These are phyloP conservation scores for Colletotrichum tamarilloi DNA, from an alignment of 2,329 filamentous ascomycete genomes.

Conservation along the genomic window DNA sequence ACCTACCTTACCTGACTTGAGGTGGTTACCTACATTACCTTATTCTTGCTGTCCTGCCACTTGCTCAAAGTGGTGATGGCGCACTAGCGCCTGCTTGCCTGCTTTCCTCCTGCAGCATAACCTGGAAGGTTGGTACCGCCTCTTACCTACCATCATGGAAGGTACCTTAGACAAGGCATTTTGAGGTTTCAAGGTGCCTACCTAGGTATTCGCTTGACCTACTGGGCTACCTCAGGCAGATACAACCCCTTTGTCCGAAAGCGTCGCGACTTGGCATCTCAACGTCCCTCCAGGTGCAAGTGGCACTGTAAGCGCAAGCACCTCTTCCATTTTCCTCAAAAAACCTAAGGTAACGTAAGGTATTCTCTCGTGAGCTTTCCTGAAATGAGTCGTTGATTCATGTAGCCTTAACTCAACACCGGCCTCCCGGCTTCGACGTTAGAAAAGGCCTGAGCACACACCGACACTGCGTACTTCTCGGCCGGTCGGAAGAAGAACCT, in stretches of 20 bases:
- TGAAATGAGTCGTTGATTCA: not conserved
- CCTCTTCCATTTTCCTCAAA: not conserved
- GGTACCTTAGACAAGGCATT: too few species aligned
- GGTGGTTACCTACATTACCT: too few species aligned
- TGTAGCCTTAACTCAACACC: not conserved
- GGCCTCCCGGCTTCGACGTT: not conserved
- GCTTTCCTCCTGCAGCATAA: too few species aligned
- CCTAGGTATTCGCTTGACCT: not conserved
- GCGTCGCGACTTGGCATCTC: not conserved
- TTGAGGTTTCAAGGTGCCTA: too few species aligned
- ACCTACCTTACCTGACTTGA: too few species aligned
- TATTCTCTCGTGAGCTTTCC: not conserved
- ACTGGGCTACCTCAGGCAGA: not conserved
- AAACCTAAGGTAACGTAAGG: too few species aligned
- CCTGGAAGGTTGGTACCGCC: too few species aligned
- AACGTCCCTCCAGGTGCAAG: not conserved
- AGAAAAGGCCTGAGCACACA: not conserved
- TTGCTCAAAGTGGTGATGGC: not conserved
- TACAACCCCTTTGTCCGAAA: not conserved
- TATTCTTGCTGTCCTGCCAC: not conserved
- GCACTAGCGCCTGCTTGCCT: not conserved
- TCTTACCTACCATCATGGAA: too few species aligned
- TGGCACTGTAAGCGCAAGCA: not conserved
- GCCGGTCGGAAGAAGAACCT: not conserved
- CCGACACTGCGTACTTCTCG: not conserved